phyloP scores from a whole-genome alignment of 495 filamentous ascomycete genomes.

The Neurospora africana region DNA sequence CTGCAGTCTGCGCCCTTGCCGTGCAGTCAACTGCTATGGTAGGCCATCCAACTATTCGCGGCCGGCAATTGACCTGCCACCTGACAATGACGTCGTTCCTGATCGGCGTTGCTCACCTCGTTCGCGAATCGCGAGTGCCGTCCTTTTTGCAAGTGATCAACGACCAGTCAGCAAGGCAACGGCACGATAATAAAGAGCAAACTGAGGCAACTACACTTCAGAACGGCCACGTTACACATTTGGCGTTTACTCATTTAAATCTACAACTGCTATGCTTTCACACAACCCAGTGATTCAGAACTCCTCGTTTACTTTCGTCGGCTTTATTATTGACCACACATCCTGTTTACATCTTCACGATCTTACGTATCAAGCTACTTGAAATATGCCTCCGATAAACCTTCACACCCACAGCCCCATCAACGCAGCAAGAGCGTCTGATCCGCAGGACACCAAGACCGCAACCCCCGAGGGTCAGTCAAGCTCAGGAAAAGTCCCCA shows the following conservation, averaged over 20 bases:
- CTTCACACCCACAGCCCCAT: conserved; percentile 52
- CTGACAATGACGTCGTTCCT: conserved; percentile 21
- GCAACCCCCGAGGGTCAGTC: conserved; percentile 18
- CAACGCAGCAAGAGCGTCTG: conserved; percentile 40
- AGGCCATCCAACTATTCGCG: not conserved
- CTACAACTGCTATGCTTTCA: not conserved
- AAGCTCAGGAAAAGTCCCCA: conserved; percentile 11
- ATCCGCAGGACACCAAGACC: conserved; percentile 37
- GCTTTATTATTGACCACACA: not conserved
- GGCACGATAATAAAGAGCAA: not conserved
- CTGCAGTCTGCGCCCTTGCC: not conserved
- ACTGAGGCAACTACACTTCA: not conserved
- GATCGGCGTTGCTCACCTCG: not conserved
- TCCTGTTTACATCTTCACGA: not conserved
- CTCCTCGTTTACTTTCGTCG: not conserved
- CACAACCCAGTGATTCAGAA: not conserved
- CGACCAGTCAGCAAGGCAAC: not conserved
- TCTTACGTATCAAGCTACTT: conserved; percentile 3
- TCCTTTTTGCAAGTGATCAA: not conserved
- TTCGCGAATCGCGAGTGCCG: not conserved
- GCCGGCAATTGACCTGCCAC: conserved; percentile 5
- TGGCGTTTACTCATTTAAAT: not conserved
- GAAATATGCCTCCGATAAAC: conserved; percentile 46
- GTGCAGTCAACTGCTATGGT: not conserved
- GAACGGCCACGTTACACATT: not conserved